phyloP scores from a whole-genome alignment of 176 grass and related monocot species.

The Thinopyrum elongatum region DNA sequence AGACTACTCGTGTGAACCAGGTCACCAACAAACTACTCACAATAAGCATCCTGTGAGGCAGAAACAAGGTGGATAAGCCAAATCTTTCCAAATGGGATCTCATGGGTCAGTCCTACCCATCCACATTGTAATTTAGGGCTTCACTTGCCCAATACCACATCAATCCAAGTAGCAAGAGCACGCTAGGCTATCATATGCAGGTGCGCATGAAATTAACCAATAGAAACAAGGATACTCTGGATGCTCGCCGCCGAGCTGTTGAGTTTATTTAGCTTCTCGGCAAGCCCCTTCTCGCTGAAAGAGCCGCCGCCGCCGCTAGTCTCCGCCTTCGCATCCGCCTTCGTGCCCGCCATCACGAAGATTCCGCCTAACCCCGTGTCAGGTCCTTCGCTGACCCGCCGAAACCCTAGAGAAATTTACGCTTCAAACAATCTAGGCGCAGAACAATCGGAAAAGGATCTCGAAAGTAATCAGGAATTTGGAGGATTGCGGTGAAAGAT shows the following conservation, averaged over 20 bases:
- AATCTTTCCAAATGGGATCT: not conserved
- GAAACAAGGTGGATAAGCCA: not conserved
- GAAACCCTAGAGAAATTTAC: conserved; percentile 22
- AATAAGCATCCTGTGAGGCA: not conserved
- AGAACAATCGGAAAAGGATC: not conserved
- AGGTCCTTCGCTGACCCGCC: not conserved
- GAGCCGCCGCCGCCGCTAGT: conserved; percentile 10
- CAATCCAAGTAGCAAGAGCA: conserved; percentile 6
- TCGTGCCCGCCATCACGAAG: conserved; percentile 34
- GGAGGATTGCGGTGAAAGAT: not conserved
- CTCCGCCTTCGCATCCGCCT: conserved; percentile 37
- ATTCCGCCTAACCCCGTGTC: not conserved
- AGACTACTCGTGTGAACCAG: not conserved
- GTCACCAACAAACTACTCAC: not conserved
- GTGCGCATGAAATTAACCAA: conserved; percentile 1
- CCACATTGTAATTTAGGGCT: conserved; percentile 21
- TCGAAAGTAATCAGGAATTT: conserved; percentile 6
- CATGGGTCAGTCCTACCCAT: not conserved
- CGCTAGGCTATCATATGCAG: not conserved
- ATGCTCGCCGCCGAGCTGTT: conserved; percentile 92
- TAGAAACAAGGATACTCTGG: conserved; percentile 79
- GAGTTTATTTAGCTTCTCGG: conserved; percentile 84
- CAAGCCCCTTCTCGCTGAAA: conserved; percentile 82
- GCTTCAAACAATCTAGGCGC: not conserved
- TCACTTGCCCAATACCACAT: not conserved